These are phyloP conservation scores for Rhizophagus clarus DNA, from an alignment of 192 early-diverging fungal genomes.

Conservation along the genomic window DNA sequence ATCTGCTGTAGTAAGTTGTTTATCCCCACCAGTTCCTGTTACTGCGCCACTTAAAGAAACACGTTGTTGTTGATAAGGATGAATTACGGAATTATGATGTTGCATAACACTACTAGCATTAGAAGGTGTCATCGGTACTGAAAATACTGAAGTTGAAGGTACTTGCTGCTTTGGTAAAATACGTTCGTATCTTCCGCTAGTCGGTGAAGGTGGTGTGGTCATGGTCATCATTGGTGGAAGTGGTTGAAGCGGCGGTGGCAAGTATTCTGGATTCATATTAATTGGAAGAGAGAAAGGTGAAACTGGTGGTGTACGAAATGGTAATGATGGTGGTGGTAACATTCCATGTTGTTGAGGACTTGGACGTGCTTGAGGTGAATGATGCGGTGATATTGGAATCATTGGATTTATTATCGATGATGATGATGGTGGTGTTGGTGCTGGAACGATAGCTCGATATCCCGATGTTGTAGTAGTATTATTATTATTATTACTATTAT, in stretches of 20 bases:
- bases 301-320: slow-evolving; percentile 23
- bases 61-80: slow-evolving; percentile 6
- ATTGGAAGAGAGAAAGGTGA: slow-evolving; percentile 21
- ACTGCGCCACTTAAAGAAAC: not conserved
- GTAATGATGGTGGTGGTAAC: not conserved
- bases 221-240: slow-evolving; percentile 1
- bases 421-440: slow-evolving; percentile 25
- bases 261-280: not conserved
- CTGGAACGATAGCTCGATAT: slow-evolving; percentile 24
- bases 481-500: not conserved
- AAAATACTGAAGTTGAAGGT: slow-evolving; percentile 18
- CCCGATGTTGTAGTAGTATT: not conserved
- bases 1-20: slow-evolving; percentile 22
- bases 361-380: slow-evolving; percentile 5
- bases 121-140: slow-evolving; percentile 1
- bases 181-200: slow-evolving; percentile 1
- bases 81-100: slow-evolving; percentile 28
- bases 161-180: slow-evolving; percentile 23
- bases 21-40: not conserved
- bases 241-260: slow-evolving; percentile 3
- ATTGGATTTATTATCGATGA: slow-evolving; percentile 5
- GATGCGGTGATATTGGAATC: slow-evolving; percentile 18
- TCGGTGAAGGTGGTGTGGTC: not conserved
- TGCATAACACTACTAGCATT: not conserved
- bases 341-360: not conserved